Conservation (phyloP, 116 monocot genomes). For the Zostera marina region DNA sequence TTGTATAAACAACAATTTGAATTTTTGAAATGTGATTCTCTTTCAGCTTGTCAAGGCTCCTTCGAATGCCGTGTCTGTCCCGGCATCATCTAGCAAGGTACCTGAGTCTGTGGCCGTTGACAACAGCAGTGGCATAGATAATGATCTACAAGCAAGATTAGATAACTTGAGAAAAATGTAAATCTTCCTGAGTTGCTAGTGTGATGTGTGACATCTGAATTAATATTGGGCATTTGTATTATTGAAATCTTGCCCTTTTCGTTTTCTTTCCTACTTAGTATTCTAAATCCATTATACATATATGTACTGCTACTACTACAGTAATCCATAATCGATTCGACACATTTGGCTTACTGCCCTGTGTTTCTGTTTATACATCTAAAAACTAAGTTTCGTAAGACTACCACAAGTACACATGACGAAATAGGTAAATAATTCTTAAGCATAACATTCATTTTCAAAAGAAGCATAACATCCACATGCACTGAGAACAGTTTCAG, state of each 20-base stretch:
- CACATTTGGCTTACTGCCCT: no score
- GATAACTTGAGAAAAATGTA: slow-evolving; percentile 56
- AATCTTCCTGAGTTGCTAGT: slow-evolving; percentile 1
- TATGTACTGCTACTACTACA: no score
- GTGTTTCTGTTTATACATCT: no score
- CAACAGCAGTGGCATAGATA: slow-evolving; percentile 35
- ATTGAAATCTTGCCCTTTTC: background rate
- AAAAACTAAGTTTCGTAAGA: no score
- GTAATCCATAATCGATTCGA: no score
- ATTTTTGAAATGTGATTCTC: background rate
- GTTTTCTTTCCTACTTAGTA: background rate
- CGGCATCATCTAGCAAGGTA: slow-evolving; percentile 23
- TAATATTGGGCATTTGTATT: background rate
- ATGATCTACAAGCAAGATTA: slow-evolving; percentile 53
- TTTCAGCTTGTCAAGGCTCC: slow-evolving; percentile 53
- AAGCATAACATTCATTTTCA: no score
- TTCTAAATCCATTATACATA: no score
- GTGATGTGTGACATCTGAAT: background rate
- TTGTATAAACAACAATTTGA: background rate
- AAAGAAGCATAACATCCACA: no score
- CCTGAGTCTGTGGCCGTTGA: slow-evolving; percentile 32
- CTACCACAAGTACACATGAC: no score
- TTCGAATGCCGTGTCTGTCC: slow-evolving; percentile 31
- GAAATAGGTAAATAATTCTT: no score
- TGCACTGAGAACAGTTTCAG: no score